Conservation (phyloP, 768 basidiomycete genomes). For the Tricholoma furcatifolium region DNA sequence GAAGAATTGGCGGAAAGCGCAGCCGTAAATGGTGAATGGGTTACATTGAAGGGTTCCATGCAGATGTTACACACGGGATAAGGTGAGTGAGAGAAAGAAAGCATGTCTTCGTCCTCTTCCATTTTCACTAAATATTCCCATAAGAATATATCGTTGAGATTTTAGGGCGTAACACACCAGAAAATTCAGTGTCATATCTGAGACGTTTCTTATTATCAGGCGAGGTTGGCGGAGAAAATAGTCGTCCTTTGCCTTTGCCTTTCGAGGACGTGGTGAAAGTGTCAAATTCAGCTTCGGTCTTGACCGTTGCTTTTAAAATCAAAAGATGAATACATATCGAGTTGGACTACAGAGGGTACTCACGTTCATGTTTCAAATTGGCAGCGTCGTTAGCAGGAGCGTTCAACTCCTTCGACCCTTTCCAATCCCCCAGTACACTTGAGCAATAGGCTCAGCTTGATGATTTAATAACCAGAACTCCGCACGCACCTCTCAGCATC, state of each 20-base stretch:
- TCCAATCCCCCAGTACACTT: neutral
- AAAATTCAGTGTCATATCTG: neutral
- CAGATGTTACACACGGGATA: conserved; percentile 36
- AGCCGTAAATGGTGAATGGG: conserved; percentile 30
- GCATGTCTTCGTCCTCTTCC: neutral
- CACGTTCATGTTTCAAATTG: neutral
- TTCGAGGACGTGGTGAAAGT: neutral
- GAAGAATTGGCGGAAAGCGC: conserved; percentile 34
- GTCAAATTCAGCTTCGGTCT: conserved; percentile 1
- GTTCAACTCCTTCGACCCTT: neutral
- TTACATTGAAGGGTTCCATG: conserved; percentile 34
- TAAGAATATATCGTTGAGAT: neutral
- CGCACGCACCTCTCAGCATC: conserved; percentile 30
- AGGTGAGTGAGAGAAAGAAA: neutral
- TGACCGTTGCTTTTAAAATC: neutral
- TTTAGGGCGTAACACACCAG: neutral
- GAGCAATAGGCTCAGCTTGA: neutral
- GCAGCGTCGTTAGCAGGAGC: neutral
- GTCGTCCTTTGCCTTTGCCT: conserved; percentile 10
- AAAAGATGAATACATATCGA: neutral
- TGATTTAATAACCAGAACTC: neutral
- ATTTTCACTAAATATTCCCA: neutral
- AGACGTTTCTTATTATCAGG: conserved; percentile 11
- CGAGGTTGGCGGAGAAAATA: neutral
- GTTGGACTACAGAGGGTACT: neutral